Evolutionary conservation across 306 rosid species (phyloP), one percentile per base, ranked within the genome.

Genomic region (Oemleria cerasiformis): DNA sequence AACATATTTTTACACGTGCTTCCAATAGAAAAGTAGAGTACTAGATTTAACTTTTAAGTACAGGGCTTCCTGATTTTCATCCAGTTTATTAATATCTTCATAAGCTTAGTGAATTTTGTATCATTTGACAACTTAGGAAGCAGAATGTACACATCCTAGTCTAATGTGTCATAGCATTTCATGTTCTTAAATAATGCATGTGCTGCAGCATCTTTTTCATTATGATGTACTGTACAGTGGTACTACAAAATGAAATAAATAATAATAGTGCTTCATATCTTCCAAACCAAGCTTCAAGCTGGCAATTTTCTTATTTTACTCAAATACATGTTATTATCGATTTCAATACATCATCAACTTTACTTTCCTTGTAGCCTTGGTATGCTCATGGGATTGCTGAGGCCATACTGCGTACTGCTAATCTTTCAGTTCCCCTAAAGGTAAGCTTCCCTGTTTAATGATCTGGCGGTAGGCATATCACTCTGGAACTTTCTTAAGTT

Each of bases 381-480:
- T 93, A 93, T 85, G 97, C 98, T 34, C 98, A 87, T 79, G 98
- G 97, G 62, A 93, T 93, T 79, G 98, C 94, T 34, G 96, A 89
- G 87, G 86, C 98, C 84, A 93, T 93, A 80, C 82, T 91, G 98
- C 97, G 97, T 54, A 93, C 98, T 55, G 91, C 98, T 76, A 93
- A 89, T 71, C 91, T 93, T 79, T 93, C 98, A n/a, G 87, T 91
- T 80, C 98, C 98, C 47, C 83, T 93, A 34, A 93, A 87, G 85
- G 97, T 93, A 82, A 84, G 96, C 47, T 34, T 81, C 70, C 65
- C 65, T 72, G 30, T 72, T 36, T 68, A 49, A 15, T 39, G 51
- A 16, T 14, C 42, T 38, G 47, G 34, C 3, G 10, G 70, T 11
- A 60, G 16, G 71, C 38, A 54, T 25, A 59, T 66, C 43, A 20